Conservation (phyloP, 768 basidiomycete genomes). For the Podaxis sp. region DNA sequence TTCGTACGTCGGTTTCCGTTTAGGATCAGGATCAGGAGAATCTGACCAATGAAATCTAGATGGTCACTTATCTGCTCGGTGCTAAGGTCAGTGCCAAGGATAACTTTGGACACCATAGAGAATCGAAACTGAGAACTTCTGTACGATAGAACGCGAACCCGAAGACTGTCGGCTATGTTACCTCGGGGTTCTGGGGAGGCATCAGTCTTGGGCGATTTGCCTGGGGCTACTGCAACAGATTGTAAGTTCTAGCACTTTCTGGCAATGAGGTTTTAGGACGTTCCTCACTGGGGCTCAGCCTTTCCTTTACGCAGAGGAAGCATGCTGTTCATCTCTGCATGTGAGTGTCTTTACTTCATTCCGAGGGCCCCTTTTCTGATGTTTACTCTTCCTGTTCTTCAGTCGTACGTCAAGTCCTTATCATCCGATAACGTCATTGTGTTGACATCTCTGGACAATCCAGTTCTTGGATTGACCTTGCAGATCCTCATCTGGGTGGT, state of each 20-base stretch:
- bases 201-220: conserved; percentile 47
- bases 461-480: conserved; percentile 44
- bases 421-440: not conserved
- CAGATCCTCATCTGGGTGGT: conserved; percentile 52
- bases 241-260: conserved; percentile 28
- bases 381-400: not conserved
- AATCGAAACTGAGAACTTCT: conserved; percentile 7
- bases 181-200: conserved; percentile 60
- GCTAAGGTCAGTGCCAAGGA: conserved; percentile 34
- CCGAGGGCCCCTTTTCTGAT: not conserved
- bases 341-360: conserved; percentile 26
- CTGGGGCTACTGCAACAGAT: conserved; percentile 46
- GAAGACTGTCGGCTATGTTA: conserved; percentile 54
- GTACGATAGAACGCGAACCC: conserved; percentile 41
- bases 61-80: conserved; percentile 51
- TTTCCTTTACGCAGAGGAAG: conserved; percentile 45
- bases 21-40: not conserved
- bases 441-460: not conserved
- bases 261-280: not conserved
- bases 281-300: conserved; percentile 26
- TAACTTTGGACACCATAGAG: not conserved
- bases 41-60: conserved; percentile 29
- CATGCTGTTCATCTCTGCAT: conserved; percentile 42
- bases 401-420: conserved; percentile 7
- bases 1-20: conserved; percentile 38